Evolutionary conservation across 106 monocot species (phyloP).

Genomic region (Chionographis japonica): DNA sequence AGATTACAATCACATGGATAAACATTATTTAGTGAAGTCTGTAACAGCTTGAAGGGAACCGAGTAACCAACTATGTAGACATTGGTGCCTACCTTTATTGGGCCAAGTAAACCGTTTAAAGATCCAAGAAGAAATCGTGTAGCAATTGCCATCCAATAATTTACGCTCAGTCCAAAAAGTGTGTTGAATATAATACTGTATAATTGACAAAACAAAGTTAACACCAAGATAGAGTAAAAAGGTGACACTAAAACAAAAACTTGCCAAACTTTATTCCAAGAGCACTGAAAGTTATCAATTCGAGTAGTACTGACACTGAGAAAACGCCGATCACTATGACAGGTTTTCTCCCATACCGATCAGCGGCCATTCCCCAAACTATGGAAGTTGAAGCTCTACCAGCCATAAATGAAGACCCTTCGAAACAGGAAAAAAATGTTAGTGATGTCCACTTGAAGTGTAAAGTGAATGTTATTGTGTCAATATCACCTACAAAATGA

Average conservation of each 20-base stretch:
- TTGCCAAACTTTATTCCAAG: too few species aligned
- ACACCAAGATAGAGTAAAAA: background rate
- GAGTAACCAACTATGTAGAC: background rate
- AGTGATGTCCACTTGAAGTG: background rate
- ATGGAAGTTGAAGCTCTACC: conserved; percentile 80
- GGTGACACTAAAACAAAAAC: background rate
- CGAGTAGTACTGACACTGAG: conserved; percentile 51
- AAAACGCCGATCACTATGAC: conserved; percentile 59
- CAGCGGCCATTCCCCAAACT: conserved; percentile 75
- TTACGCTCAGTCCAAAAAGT: conserved; percentile 79
- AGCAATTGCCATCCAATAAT: conserved; percentile 84
- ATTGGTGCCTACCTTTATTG: conserved; percentile 44
- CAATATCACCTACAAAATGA: background rate
- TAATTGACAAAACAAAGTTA: background rate
- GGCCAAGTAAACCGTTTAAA: conserved; percentile 76
- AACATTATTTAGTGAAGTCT: too few species aligned
- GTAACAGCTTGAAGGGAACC: background rate
- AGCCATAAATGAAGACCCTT: conserved; percentile 83
- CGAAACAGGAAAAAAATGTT: background rate
- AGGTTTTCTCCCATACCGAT: conserved; percentile 80
- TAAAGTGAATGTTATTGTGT: too few species aligned
- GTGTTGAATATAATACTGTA: conserved; percentile 76
- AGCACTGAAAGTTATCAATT: background rate
- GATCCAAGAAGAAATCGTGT: conserved; percentile 82
- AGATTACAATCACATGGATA: background rate